Evolutionary conservation across 768 basidiomycete species (phyloP).

Genomic region (Podaxis sp.): DNA sequence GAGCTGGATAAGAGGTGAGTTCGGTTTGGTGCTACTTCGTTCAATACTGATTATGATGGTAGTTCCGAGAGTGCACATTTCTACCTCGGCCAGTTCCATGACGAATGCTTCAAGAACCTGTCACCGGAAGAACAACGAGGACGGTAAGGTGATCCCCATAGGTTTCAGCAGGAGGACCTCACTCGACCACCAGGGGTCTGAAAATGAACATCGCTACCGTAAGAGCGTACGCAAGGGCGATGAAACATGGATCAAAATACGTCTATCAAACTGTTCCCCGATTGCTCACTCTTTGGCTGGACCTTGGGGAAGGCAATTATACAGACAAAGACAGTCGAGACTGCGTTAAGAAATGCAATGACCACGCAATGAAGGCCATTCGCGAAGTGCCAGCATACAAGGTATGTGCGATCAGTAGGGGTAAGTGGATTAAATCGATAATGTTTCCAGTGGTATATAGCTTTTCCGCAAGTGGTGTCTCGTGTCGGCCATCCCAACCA

Average conservation of each 20-base stretch:
- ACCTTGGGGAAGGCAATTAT: conserved; percentile 62
- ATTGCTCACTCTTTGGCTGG: conserved; percentile 91
- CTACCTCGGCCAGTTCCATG: conserved; percentile 85
- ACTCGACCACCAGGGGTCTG: conserved; percentile 37
- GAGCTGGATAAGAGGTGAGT: conserved; percentile 46
- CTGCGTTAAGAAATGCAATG: conserved; percentile 53
- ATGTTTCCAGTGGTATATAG: conserved; percentile 78
- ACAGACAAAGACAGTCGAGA: conserved; percentile 21
- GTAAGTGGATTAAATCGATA: not conserved
- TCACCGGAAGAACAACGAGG: conserved; percentile 36
- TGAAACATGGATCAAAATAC: conserved; percentile 85
- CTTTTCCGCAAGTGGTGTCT: conserved; percentile 95
- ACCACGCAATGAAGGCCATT: conserved; percentile 48
- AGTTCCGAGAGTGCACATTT: conserved; percentile 87
- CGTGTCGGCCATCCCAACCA: conserved; percentile 75
- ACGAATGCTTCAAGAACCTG: conserved; percentile 65
- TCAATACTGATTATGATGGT: not conserved
- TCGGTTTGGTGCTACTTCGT: not conserved
- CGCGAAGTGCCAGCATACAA: conserved; percentile 73
- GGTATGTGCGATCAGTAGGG: conserved; percentile 31
- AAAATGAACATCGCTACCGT: conserved; percentile 66
- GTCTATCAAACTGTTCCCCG: conserved; percentile 95
- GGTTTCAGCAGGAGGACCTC: not conserved
- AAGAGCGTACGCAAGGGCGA: conserved; percentile 63
- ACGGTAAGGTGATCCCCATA: not conserved